Conservation (phyloP, 495 filamentous ascomycete genomes). For the Neurospora africana region DNA sequence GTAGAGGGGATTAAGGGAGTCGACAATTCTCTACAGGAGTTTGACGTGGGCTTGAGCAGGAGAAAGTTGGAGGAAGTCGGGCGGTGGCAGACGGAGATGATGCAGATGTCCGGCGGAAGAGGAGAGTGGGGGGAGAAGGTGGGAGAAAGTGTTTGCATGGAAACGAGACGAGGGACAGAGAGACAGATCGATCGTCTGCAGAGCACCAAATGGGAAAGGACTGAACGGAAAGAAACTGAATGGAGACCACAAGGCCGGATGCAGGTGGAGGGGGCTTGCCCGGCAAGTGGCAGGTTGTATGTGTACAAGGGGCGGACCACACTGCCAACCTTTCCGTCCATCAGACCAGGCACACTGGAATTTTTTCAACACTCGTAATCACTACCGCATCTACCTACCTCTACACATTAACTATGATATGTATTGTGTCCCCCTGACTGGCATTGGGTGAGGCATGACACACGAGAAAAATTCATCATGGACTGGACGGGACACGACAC, state of each 20-base stretch:
- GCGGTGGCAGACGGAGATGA: not conserved
- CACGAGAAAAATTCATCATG: not conserved
- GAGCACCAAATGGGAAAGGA: not conserved
- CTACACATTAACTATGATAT: no score
- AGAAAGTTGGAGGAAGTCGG: not conserved
- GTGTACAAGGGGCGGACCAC: not conserved
- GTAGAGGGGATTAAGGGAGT: not conserved
- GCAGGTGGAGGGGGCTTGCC: not conserved
- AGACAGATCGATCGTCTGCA: not conserved
- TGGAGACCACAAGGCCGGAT: slow-evolving; percentile 3
- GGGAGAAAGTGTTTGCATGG: slow-evolving; percentile 6
- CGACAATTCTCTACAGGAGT: not conserved
- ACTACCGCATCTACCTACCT: not conserved
- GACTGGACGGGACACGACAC: not conserved
- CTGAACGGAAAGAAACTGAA: slow-evolving; percentile 6
- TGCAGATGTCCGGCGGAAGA: not conserved
- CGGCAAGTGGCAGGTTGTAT: slow-evolving; percentile 10
- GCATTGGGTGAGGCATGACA: not conserved
- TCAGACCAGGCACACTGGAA: not conserved
- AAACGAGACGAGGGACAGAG: not conserved
- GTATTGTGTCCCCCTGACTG: not conserved
- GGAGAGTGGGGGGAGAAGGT: not conserved
- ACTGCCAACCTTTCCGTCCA: not conserved
- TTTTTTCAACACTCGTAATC: not conserved
- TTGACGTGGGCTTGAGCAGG: not conserved